Base-by-base conservation (phyloP, 495 filamentous ascomycete genomes). In the Neurospora sp. region DNA sequence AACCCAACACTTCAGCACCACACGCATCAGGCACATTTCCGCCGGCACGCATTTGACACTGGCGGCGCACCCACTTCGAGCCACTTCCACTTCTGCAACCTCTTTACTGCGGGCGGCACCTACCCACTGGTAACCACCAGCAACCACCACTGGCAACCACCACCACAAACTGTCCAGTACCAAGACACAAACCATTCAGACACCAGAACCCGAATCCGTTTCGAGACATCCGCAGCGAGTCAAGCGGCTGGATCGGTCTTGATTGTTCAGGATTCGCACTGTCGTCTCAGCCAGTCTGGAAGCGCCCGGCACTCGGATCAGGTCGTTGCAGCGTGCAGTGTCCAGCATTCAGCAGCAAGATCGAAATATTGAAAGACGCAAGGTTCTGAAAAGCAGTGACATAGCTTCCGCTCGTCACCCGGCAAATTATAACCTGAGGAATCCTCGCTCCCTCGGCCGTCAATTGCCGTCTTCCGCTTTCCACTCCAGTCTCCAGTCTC, bases 251-350 rank as follows among this genome's bases (percentile, higher is more conserved):
- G 53, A 66, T 66, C 27, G 53, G 53, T 66, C 27, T 66, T 66
- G 71, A 68, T 72, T 66, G 71, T 72, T 72, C 39, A 27, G 46
- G 69, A 74, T 70, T 73, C 74, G 74, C 74, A 75, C 74, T 75
- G 72, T 75, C 40, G 72, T 72, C 40, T 37, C 72, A 71, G 72
- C 71, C 69, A 69, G 74, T 74, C 35, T 74, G 53, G 73, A 74
- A 72, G 41, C 41, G 41, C 69, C 48, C 53, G 53, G 53, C 53
- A 35, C 53, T 66, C 53, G 11, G 53, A 61, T 61, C 22, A 61
- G 53, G 53, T 61, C 27, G 22, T 61, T 61, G 46, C 46, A 53
- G 46, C 22, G 46, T 11, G 48, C 41, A 44, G 41, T 44, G 41
- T 7, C 5, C 48, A 59, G 11, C 48, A 59, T 27, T 59, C 31